Percentiles rank a stretch among this genome's conserved stretches.
Conservation (phyloP, 495 filamentous ascomycete genomes). For the Platismatia glauca region DNA sequence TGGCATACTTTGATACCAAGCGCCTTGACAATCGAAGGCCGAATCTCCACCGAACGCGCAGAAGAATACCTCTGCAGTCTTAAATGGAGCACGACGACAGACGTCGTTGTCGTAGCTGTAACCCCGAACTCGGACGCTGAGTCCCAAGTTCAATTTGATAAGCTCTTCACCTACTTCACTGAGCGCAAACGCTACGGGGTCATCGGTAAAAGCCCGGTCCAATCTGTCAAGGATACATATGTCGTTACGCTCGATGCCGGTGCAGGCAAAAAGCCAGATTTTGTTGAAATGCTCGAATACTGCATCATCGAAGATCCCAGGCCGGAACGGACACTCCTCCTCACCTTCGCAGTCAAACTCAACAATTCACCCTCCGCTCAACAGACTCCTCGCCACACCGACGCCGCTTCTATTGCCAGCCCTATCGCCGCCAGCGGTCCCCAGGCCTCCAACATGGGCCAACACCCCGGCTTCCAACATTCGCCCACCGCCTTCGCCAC, state of each 20-base stretch:
- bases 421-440: conserved; percentile 38
- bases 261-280: conserved; percentile 51
- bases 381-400: conserved; percentile 37
- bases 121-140: conserved; percentile 45
- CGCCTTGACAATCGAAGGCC: conserved; percentile 65
- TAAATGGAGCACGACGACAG: conserved; percentile 60
- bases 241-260: conserved; percentile 65
- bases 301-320: conserved; percentile 58
- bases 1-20: conserved; percentile 65
- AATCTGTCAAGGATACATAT: conserved; percentile 69
- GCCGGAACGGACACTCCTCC: conserved; percentile 61
- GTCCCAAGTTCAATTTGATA: conserved; percentile 50
- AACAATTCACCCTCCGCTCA: conserved; percentile 40
- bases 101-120: conserved; percentile 62
- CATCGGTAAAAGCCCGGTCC: conserved; percentile 55
- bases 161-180: conserved; percentile 70
- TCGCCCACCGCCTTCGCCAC: conserved; percentile 14
- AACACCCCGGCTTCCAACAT: conserved; percentile 17
- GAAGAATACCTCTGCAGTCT: conserved; percentile 82
- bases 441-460: conserved; percentile 22
- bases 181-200: conserved; percentile 74
- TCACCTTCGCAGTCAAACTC: conserved; percentile 64
- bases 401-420: conserved; percentile 32
- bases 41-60: conserved; percentile 70
- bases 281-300: conserved; percentile 67